phyloP scores from a whole-genome alignment of 169 alveolate species.

The Cryptosporidium ryanae region DNA sequence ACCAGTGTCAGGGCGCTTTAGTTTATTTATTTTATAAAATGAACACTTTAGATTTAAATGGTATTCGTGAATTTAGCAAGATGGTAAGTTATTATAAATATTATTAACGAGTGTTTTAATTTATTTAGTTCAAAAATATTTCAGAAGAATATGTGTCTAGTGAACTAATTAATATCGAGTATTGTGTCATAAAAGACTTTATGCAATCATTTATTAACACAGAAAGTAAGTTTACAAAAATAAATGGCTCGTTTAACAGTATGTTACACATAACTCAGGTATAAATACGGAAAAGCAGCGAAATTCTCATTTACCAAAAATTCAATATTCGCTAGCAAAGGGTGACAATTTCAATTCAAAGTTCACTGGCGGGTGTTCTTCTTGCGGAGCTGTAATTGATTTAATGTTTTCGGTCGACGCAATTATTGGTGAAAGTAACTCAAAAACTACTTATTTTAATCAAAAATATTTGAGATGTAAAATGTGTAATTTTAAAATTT shows the following conservation, averaged over 20 bases:
- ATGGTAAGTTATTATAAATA: too few species aligned
- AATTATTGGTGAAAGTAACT: neutral
- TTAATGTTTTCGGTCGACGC: conserved; percentile 2
- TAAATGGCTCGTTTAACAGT: neutral
- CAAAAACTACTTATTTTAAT: neutral
- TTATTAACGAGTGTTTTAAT: too few species aligned
- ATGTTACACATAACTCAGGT: neutral
- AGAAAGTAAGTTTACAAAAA: conserved; percentile 26
- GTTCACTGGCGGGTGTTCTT: conserved; percentile 56
- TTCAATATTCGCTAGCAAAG: conserved; percentile 21
- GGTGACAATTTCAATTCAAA: conserved; percentile 42
- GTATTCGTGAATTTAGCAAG: too few species aligned
- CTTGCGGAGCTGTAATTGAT: conserved; percentile 40
- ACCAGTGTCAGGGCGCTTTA: too few species aligned
- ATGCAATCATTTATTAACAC: conserved; percentile 48
- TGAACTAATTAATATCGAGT: conserved; percentile 36
- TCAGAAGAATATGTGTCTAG: conserved; percentile 4
- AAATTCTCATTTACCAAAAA: conserved; percentile 34
- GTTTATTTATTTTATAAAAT: too few species aligned
- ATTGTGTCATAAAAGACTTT: conserved; percentile 18
- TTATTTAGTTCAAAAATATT: conserved; percentile 26
- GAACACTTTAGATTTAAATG: too few species aligned
- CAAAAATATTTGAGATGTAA: conserved; percentile 21
- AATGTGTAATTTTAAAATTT: conserved; percentile 6
- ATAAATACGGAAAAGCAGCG: conserved; percentile 10